A percentile compares a stretch with the other conserved stretches of the same genome.
These are phyloP conservation scores for Paramecium biaurelia DNA, from an alignment of 73 alveolate species.

Conservation along the genomic window DNA sequence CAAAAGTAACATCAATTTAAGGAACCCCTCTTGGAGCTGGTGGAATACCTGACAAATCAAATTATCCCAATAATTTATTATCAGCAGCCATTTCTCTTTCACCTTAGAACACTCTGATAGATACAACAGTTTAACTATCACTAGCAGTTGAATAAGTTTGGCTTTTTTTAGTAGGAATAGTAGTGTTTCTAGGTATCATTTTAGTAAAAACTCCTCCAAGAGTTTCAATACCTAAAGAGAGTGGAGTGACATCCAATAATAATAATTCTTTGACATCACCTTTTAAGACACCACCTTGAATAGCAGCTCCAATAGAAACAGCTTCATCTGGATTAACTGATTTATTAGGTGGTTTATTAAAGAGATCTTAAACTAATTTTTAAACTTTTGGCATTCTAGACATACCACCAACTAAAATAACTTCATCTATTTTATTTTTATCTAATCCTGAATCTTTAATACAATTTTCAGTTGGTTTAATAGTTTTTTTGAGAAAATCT, in stretches of 20 bases:
- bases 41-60: slow-evolving; percentile 95
- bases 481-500: slow-evolving; percentile 75
- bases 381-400: slow-evolving; percentile 97
- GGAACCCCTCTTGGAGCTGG: slow-evolving; percentile 93
- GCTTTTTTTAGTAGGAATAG: slow-evolving; percentile 97
- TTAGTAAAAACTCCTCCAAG: slow-evolving; percentile 95
- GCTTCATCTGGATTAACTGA: slow-evolving; percentile 97
- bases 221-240: slow-evolving; percentile 97
- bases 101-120: slow-evolving; percentile 95
- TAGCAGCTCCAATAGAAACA: slow-evolving; percentile 98
- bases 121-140: slow-evolving; percentile 91
- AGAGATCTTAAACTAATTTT: slow-evolving; percentile 85
- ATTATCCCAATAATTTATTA: slow-evolving; percentile 92
- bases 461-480: slow-evolving; percentile 84
- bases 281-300: slow-evolving; percentile 94
- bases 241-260: slow-evolving; percentile 97
- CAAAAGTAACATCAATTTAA: slow-evolving; percentile 97
- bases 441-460: slow-evolving; percentile 90
- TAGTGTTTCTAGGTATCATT: slow-evolving; percentile 94
- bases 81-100: slow-evolving; percentile 97
- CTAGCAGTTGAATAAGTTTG: slow-evolving; percentile 95
- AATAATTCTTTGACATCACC: slow-evolving; percentile 92
- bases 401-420: slow-evolving; percentile 98
- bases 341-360: slow-evolving; percentile 79
- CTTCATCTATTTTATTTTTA: slow-evolving; percentile 91